Evolutionary conservation across 2,329 filamentous ascomycete genomes (phyloP), one percentile per base, ranked within the genome.

Genomic region (Pseudonectria foliicola): DNA sequence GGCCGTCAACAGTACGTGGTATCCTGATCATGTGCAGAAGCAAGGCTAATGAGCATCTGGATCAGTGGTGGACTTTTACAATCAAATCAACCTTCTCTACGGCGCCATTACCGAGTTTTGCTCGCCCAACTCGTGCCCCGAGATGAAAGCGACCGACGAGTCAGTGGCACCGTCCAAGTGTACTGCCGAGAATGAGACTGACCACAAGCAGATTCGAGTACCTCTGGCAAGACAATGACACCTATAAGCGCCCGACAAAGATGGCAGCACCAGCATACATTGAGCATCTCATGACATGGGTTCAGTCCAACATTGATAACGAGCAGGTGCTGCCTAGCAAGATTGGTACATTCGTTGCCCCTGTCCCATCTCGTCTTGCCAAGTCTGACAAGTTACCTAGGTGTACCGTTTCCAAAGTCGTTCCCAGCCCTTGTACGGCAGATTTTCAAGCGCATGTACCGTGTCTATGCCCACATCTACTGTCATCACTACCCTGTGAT

Each of bases 131-230:
- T 88, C 88, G 46, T 98, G 92, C 61, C 92, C 92, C 1, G 92
- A 96, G 67, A 98, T 98, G 92, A 98, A 98, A 66, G 92, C 92
- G n/a, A 98, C 92, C 8, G 93, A 98, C 66, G 92, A 98, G 83
- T 92, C 73, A 46, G 77, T 24, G 12, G n/a, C 14, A 8, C 11
- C 25, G 11, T n/a, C 27, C 12, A 11, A 14, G 11, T 11, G 12
- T 11, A 36, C 31, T 24, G 10, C 7, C 12, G 7, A 16, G 23
- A 18, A 8, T 8, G 12, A 31, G 21, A 25, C 48, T 55, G 36
- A 58, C 29, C 27, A 5, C 3, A 29, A 10, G 2, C 40, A 90
- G 85, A 56, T 98, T 96, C 63, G 92, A 98, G 63, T 98, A 98
- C 63, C 81, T 98, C 48, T 98, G 92, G 92, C 92, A 98, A 67